Evolutionary conservation across 106 monocot genomes (phyloP), one percentile per base, ranked within the genome.

Genomic region (Dendrobium huoshanense): DNA sequence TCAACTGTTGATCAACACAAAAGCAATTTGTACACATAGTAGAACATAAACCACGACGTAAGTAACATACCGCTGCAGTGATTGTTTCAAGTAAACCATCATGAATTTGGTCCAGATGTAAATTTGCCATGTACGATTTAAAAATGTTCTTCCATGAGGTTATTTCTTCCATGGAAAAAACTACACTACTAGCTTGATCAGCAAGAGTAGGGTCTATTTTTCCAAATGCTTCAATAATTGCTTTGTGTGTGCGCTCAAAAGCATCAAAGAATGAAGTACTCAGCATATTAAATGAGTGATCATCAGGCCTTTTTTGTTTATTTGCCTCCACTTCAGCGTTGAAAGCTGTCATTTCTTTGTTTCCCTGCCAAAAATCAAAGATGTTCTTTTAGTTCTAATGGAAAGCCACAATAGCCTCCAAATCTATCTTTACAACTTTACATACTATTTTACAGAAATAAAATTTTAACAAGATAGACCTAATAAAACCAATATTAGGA

Each of bases 121-220:
- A 65, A 70, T 85, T 82, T 51, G 7, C 33, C 31, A 81, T 65
- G 64, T 80, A 85, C 41, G 81, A 84, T 73, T 80, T 74, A 68
- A 97, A 88, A 73, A 88, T 44, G 72, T n/a, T 72, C 61, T 88
- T 91, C 92, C 94, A 94, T 17, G 75, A 87, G 76, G 89, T 85
- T 75, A 94, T 84, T 64, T 88, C 80, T 20, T 67, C 77, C 48
- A 65, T 41, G 9, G 75, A 70, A 75, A 73, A 65, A 42, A 79
- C 81, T 77, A 76, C 81, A 85, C 20, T 9, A 79, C 25, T 15
- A 47, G 18, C 64, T 75, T 75, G 48, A 5, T 75, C 79, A 18
- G 45, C 20, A 83, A 8, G 24, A 13, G 78, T 44, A 6, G 45
- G 55, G 58, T 27, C 67, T 19, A 93, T 43, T 55, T 73, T 85